These are phyloP conservation scores for Xenoacremonium recifei DNA, from an alignment of 2,329 filamentous ascomycete genomes.

Conservation along the genomic window DNA sequence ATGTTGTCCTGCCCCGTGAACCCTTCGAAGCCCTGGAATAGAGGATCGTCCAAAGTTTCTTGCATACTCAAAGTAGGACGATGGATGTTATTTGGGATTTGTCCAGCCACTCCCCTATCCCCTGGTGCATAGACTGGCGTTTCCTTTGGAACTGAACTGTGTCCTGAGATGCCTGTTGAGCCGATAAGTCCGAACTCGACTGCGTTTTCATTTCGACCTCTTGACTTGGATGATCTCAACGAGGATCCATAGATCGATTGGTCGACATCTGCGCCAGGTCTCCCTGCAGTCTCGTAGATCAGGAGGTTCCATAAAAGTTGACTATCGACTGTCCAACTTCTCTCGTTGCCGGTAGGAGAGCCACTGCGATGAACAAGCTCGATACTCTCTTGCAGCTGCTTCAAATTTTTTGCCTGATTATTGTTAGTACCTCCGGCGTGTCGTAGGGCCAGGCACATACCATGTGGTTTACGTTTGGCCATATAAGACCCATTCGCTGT, in stretches of 20 bases:
- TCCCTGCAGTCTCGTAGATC: constrained; percentile 34
- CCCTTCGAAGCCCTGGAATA: neutral
- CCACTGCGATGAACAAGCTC: constrained; percentile 5
- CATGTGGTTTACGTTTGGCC: constrained; percentile 24
- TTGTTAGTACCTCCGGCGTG: neutral
- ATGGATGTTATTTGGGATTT: too few species aligned
- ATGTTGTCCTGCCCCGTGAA: constrained; percentile 22
- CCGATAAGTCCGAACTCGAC: constrained; percentile 37
- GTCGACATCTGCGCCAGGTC: constrained; percentile 15
- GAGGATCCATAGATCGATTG: constrained; percentile 21
- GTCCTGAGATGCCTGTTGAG: constrained; percentile 36
- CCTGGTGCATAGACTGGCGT: constrained; percentile 34
- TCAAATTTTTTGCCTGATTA: constrained; percentile 24
- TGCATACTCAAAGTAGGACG: too few species aligned
- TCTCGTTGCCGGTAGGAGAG: too few species aligned
- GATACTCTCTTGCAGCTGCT: constrained; percentile 32
- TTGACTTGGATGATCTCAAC: constrained; percentile 8
- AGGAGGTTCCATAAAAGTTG: constrained; percentile 36
- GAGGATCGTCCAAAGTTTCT: too few species aligned
- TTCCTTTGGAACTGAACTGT: constrained; percentile 35
- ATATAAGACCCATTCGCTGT: constrained; percentile 19
- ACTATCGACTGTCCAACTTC: constrained; percentile 34
- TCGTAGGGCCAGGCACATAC: constrained; percentile 9
- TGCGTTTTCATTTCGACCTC: too few species aligned
- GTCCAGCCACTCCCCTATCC: constrained; percentile 8